phyloP scores from a whole-genome alignment of 495 filamentous ascomycete genomes.

The Cudoniella acicularis region DNA sequence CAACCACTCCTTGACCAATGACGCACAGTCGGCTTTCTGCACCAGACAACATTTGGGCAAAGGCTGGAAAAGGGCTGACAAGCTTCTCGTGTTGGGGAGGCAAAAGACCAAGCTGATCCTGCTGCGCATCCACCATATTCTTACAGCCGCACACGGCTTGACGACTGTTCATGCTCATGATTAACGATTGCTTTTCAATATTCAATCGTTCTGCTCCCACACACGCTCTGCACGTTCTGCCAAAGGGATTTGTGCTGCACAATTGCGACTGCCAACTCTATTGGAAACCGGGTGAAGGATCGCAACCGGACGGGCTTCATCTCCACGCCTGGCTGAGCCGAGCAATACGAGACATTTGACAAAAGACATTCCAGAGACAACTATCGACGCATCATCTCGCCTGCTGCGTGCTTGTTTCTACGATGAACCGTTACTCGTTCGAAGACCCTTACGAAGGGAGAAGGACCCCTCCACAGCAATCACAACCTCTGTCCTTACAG shows the following conservation, averaged over 20 bases:
- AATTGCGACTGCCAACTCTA: neutral
- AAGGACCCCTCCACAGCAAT: constrained; percentile 8
- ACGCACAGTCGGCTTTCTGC: neutral
- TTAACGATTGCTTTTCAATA: neutral
- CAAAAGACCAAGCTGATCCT: neutral
- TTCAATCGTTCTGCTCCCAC: neutral
- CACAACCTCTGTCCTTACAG: neutral
- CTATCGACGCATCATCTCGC: neutral
- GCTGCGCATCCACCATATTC: neutral
- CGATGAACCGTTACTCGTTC: constrained; percentile 7
- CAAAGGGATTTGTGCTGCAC: neutral
- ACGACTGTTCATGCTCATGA: neutral
- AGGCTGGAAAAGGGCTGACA: neutral
- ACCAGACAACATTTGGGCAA: neutral
- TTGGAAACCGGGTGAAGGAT: neutral
- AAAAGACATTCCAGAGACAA: neutral
- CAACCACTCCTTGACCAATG: neutral
- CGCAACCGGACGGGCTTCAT: neutral
- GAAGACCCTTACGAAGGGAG: constrained; percentile 15
- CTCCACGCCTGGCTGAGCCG: neutral
- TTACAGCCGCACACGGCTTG: neutral
- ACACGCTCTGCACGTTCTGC: neutral
- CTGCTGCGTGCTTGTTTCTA: neutral
- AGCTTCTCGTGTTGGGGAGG: neutral
- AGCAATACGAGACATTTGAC: constrained; percentile 5